These are phyloP conservation scores for Hydnomerulius pinastri DNA, from an alignment of 768 basidiomycete species.

Conservation along the genomic window DNA sequence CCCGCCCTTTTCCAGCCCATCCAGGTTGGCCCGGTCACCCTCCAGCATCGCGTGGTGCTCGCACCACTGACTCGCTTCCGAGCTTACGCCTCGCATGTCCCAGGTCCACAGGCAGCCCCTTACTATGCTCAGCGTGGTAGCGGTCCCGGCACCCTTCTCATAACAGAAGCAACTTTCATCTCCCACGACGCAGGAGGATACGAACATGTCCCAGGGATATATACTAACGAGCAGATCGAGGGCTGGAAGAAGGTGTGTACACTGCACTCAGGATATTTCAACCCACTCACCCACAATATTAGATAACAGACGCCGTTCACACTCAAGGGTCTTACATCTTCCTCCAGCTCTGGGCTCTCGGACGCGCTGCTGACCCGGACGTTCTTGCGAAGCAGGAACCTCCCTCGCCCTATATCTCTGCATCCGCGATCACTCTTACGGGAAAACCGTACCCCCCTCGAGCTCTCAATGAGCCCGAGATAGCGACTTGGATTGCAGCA, in stretches of 20 bases:
- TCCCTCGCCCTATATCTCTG: conserved; percentile 22
- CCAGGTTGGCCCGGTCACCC: conserved; percentile 27
- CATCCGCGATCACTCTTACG: conserved; percentile 23
- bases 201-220: conserved; percentile 49
- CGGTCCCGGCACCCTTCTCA: conserved; percentile 42
- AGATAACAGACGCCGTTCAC: conserved; percentile 46
- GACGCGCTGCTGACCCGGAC: conserved; percentile 29
- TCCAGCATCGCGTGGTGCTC: conserved; percentile 39
- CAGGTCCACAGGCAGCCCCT: conserved; percentile 31
- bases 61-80: conserved; percentile 39
- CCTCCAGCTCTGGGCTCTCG: too few relatives aligned
- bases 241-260: conserved; percentile 62
- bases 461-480: conserved; percentile 42
- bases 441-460: conserved; percentile 30
- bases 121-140: conserved; percentile 41
- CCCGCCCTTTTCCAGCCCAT: conserved; percentile 33
- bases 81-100: conserved; percentile 28
- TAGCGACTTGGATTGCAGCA: conserved; percentile 44
- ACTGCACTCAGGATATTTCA: too few relatives aligned
- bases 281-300: too few relatives aligned
- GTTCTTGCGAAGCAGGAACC: conserved; percentile 21
- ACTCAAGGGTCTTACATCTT: conserved; percentile 39
- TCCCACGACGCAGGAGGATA: conserved; percentile 30
- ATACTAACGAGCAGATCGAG: conserved; percentile 47
- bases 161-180: conserved; percentile 49